These are phyloP conservation scores for Trichoderma parareesei DNA, from an alignment of 495 filamentous ascomycete genomes.

Conservation along the genomic window DNA sequence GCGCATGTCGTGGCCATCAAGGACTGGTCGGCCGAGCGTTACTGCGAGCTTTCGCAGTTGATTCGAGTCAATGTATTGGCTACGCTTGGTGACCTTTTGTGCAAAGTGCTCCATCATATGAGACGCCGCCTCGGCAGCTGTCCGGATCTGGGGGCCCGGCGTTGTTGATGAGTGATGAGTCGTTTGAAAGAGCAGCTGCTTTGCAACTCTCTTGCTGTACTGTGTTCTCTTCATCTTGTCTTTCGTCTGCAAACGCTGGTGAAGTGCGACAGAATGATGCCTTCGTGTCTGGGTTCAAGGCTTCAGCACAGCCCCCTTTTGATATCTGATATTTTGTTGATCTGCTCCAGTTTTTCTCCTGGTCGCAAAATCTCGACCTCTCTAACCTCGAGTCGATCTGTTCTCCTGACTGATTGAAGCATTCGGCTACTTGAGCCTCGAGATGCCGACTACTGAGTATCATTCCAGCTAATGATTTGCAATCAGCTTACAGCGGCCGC, in stretches of 20 bases:
- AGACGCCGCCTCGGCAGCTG: background rate
- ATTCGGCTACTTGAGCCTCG: background rate
- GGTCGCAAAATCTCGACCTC: too few species aligned
- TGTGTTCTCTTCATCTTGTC: background rate
- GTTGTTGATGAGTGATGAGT: background rate
- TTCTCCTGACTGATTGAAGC: background rate
- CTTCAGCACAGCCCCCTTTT: too few species aligned
- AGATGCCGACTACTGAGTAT: background rate
- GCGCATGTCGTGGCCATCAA: slow-evolving; percentile 19
- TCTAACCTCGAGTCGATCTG: background rate
- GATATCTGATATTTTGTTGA: too few species aligned
- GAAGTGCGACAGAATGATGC: background rate
- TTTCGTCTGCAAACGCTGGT: background rate
- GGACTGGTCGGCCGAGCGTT: slow-evolving; percentile 40
- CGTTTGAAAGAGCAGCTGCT: background rate
- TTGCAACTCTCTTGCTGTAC: background rate
- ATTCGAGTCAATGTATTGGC: slow-evolving; percentile 47
- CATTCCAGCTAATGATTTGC: background rate
- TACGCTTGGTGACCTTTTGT: slow-evolving; percentile 23
- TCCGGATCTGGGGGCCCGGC: background rate
- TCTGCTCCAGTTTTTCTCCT: too few species aligned
- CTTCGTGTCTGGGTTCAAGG: too few species aligned
- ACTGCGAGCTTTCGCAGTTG: slow-evolving; percentile 48
- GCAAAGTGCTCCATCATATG: background rate
- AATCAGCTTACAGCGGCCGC: background rate